Evolutionary conservation across 148 eudicot species (phyloP).

Genomic region (Vaccinium corymbosum): DNA sequence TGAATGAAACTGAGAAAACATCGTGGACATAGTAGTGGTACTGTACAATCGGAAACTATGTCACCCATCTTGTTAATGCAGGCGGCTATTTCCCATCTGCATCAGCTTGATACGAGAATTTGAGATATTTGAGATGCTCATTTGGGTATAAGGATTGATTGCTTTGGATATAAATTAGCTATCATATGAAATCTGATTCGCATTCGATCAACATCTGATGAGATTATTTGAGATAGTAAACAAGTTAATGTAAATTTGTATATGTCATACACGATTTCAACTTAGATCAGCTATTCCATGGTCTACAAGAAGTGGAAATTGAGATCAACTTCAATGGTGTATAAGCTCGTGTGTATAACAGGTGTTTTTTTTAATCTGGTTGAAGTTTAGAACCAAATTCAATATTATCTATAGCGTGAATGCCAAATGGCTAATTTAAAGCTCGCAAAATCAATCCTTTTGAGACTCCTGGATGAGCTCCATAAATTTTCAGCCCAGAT

Average conservation of each 20-base stretch:
- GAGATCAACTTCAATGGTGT: not conserved
- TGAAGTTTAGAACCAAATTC: not conserved
- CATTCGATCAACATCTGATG: not conserved
- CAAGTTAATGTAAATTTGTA: not conserved
- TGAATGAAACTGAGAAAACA: slow-evolving; percentile 17
- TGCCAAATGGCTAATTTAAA: not conserved
- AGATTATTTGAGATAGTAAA: not conserved
- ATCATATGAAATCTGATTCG: not conserved
- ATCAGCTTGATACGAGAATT: not conserved
- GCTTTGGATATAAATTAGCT: not conserved
- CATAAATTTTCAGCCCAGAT: not conserved
- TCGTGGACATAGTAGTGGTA: slow-evolving; percentile 33
- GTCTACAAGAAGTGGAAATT: not conserved
- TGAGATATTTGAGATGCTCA: not conserved
- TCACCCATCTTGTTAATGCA: not conserved
- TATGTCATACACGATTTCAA: not conserved
- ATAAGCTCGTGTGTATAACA: no score
- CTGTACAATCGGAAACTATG: slow-evolving; percentile 22
- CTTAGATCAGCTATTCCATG: not conserved
- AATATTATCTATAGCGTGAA: not conserved
- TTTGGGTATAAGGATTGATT: not conserved
- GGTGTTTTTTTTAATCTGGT: not conserved
- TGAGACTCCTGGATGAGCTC: not conserved
- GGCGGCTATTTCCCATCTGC: not conserved
- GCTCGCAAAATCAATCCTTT: not conserved